phyloP scores from a whole-genome alignment of 2,329 filamentous ascomycete species.

The Pseudocercospora vitis region DNA sequence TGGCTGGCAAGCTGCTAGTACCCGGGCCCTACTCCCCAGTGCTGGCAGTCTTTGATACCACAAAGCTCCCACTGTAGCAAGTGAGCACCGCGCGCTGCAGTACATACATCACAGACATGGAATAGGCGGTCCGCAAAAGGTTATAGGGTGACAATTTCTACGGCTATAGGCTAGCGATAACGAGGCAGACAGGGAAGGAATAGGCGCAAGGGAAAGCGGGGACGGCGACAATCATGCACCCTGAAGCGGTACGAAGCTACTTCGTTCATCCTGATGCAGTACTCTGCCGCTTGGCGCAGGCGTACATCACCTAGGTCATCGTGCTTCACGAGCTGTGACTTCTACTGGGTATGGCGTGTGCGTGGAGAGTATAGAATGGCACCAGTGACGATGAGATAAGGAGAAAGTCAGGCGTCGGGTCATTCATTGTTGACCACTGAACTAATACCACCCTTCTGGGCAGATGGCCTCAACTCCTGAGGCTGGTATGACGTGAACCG shows the following conservation, averaged over 20 bases:
- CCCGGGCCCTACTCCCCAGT: too few species aligned
- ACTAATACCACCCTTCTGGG: constrained; percentile 8
- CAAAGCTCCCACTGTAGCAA: too few species aligned
- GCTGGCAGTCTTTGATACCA: too few species aligned
- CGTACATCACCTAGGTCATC: constrained; percentile 2
- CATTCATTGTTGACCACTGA: constrained; percentile 17
- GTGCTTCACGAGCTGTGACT: not conserved
- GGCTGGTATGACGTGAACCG: too few species aligned
- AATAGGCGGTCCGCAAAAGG: too few species aligned
- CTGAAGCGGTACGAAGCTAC: not conserved
- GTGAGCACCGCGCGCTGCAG: too few species aligned
- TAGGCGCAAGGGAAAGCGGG: constrained; percentile 2
- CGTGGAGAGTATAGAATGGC: not conserved
- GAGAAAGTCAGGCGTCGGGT: constrained; percentile 3
- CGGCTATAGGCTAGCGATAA: not conserved
- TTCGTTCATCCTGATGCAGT: constrained; percentile 1
- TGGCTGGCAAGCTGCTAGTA: not conserved
- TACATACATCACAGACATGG: too few species aligned
- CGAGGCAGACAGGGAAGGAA: not conserved
- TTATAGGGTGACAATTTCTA: not conserved
- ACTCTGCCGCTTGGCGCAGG: not conserved
- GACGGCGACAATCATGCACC: constrained; percentile 4
- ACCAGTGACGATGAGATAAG: not conserved
- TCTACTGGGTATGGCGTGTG: not conserved
- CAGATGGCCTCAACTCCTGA: constrained; percentile 6